Percentiles rank a stretch among this genome's conserved stretches.
phyloP scores from a whole-genome alignment of 225 moss, liverwort and hornwort genomes.

The Asterella californica region DNA sequence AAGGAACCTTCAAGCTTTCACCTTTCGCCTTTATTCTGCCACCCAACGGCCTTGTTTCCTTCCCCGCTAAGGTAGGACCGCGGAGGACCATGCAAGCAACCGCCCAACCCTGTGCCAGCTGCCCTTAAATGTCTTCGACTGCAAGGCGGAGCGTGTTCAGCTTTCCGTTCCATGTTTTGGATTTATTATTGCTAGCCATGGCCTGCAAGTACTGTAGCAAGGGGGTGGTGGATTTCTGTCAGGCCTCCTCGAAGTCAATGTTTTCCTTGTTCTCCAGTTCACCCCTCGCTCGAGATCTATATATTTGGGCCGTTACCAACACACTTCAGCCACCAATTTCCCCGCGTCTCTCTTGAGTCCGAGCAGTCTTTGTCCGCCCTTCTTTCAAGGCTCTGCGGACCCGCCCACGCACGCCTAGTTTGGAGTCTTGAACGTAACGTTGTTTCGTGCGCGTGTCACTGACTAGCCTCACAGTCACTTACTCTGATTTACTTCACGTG shows the following conservation, averaged over 20 bases:
- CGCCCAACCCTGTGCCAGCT: neutral
- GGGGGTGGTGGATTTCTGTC: neutral
- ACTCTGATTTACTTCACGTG: too few species aligned
- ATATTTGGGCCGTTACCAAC: neutral
- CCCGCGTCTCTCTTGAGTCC: neutral
- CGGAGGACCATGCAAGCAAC: neutral
- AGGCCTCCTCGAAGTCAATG: neutral
- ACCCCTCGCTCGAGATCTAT: neutral
- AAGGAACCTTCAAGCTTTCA: neutral
- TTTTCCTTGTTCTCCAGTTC: neutral
- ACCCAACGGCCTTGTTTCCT: neutral
- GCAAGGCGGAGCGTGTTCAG: neutral
- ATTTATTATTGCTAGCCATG: neutral
- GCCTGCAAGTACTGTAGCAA: too few species aligned
- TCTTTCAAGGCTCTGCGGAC: neutral
- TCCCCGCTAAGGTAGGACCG: slow-evolving; percentile 3
- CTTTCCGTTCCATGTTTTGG: neutral
- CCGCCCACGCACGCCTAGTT: too few species aligned
- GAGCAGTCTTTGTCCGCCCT: neutral
- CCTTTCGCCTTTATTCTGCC: neutral
- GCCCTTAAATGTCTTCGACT: neutral
- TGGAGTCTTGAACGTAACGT: too few species aligned
- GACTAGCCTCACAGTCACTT: too few species aligned
- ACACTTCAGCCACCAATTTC: neutral
- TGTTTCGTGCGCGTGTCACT: too few species aligned